phyloP scores from a whole-genome alignment of 495 filamentous ascomycete genomes.

The Delitschia confertaspora region DNA sequence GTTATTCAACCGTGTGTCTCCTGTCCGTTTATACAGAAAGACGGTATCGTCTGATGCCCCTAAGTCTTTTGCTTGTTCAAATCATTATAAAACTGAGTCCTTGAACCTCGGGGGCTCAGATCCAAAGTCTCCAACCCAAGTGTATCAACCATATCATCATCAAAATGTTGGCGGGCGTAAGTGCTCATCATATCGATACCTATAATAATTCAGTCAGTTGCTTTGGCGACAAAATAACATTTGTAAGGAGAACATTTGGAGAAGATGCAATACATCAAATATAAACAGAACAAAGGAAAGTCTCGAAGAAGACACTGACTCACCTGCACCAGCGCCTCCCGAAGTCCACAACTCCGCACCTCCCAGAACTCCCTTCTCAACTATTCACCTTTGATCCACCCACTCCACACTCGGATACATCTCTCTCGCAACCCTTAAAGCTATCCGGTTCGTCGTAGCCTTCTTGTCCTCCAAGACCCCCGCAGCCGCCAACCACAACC shows the following conservation, averaged over 20 bases:
- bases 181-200: slow-evolving; percentile 16
- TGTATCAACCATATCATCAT: slow-evolving; percentile 5
- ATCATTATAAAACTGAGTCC: too few relatives aligned
- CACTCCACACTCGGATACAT: slow-evolving; percentile 22
- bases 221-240: too few relatives aligned
- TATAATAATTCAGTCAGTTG: slow-evolving; percentile 7
- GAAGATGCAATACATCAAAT: not conserved
- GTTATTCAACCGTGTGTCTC: too few relatives aligned
- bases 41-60: too few relatives aligned
- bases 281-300: not conserved
- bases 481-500: slow-evolving; percentile 19
- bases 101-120: too few relatives aligned
- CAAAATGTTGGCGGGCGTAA: slow-evolving; percentile 3
- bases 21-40: too few relatives aligned
- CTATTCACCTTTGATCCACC: slow-evolving; percentile 25
- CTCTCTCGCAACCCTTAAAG: slow-evolving; percentile 8
- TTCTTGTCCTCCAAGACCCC: slow-evolving; percentile 23
- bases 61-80: too few relatives aligned
- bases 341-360: slow-evolving; percentile 23
- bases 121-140: too few relatives aligned
- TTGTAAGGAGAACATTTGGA: too few relatives aligned
- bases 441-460: slow-evolving; percentile 25
- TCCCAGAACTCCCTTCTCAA: slow-evolving; percentile 15
- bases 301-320: slow-evolving; percentile 5
- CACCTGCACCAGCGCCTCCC: slow-evolving; percentile 23